Evolutionary conservation across 1,139 yeast species (phyloP).

Genomic region (Geotrichum macrosporum): DNA sequence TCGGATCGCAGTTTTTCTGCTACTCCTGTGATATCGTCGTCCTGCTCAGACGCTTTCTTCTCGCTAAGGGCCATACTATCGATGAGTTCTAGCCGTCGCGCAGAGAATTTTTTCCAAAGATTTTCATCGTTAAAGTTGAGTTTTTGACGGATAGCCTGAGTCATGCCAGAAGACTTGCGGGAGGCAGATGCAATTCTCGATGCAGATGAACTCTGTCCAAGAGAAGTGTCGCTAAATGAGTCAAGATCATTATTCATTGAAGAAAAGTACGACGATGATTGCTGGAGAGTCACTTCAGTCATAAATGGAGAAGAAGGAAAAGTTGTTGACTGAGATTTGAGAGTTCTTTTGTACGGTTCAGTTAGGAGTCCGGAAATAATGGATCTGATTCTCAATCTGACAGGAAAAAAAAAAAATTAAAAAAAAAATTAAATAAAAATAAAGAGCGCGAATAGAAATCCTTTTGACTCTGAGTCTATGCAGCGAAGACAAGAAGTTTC

Average conservation of each 20-base stretch:
- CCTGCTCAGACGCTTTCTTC: slow-evolving; percentile 90
- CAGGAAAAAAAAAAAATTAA: too few relatives aligned
- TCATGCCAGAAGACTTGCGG: slow-evolving; percentile 50
- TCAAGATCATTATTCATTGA: slow-evolving; percentile 12
- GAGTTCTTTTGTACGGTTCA: too few relatives aligned
- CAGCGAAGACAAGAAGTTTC: too few relatives aligned
- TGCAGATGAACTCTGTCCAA: not conserved
- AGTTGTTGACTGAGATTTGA: too few relatives aligned
- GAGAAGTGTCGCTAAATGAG: slow-evolving; percentile 13
- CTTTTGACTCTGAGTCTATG: too few relatives aligned
- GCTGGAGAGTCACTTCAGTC: not conserved
- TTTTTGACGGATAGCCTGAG: slow-evolving; percentile 69
- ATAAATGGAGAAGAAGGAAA: not conserved
- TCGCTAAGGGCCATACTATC: slow-evolving; percentile 73
- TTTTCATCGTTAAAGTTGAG: slow-evolving; percentile 75
- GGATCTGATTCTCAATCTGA: too few relatives aligned
- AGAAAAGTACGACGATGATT: not conserved
- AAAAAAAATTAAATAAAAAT: too few relatives aligned
- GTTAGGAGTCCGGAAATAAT: too few relatives aligned
- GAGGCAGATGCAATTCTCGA: slow-evolving; percentile 1
- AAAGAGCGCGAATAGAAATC: too few relatives aligned
- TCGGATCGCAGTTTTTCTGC: slow-evolving; percentile 73
- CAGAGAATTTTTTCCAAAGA: slow-evolving; percentile 84
- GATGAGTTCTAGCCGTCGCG: slow-evolving; percentile 80
- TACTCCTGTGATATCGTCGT: slow-evolving; percentile 67